Percentiles rank a stretch among this genome's conserved stretches.
Evolutionary conservation across 495 filamentous ascomycete species (phyloP).

Genomic region (Hypoxylon perforatum): DNA sequence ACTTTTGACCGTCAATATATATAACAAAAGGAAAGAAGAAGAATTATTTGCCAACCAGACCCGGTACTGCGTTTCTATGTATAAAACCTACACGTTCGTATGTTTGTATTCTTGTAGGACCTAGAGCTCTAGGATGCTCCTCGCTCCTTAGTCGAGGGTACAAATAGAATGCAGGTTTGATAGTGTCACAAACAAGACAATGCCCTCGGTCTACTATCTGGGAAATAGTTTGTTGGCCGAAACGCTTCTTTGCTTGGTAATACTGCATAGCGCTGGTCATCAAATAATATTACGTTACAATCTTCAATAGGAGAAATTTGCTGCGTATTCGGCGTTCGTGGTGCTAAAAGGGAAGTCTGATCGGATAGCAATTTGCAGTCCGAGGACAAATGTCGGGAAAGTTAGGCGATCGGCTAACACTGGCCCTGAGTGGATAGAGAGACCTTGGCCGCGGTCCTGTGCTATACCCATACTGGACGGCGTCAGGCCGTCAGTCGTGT

Average conservation of each 20-base stretch:
- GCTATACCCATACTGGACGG: constrained; percentile 24
- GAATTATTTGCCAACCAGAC: constrained; percentile 9
- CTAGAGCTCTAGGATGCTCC: neutral
- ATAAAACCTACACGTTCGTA: neutral
- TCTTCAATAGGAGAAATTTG: constrained; percentile 1
- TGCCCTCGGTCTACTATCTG: constrained; percentile 34
- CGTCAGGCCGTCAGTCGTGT: constrained; percentile 3
- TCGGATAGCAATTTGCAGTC: constrained; percentile 18
- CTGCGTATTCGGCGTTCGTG: neutral
- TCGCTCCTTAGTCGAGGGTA: constrained; percentile 3
- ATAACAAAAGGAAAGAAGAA: neutral
- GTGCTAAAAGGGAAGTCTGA: constrained; percentile 4
- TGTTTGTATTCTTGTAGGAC: constrained; percentile 25
- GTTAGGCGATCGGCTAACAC: constrained; percentile 38
- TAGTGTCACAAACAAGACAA: constrained; percentile 30
- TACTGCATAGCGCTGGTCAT: constrained; percentile 3
- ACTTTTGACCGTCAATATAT: neutral
- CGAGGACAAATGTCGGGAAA: constrained; percentile 21
- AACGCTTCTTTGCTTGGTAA: constrained; percentile 10
- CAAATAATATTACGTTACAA: constrained; percentile 21
- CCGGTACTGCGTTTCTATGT: neutral
- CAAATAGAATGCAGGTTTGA: constrained; percentile 16
- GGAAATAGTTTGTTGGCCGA: constrained; percentile 29
- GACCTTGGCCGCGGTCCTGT: constrained; percentile 7
- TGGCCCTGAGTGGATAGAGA: constrained; percentile 33